Evolutionary conservation across 176 grass and related monocot species (phyloP).

Genomic region (Aegilops tauschii): DNA sequence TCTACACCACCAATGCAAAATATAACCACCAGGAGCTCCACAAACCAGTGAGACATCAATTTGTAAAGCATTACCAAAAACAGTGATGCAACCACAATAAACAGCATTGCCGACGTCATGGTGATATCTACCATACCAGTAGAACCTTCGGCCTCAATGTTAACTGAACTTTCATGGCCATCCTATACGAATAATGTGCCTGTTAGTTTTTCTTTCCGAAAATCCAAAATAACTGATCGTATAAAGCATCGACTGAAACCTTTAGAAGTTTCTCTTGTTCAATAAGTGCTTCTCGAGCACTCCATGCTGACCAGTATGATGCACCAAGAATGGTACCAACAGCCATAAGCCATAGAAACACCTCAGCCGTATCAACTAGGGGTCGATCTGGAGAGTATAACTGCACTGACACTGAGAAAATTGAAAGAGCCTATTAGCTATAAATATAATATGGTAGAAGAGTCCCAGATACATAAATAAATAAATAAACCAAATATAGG

Average conservation of each 20-base stretch:
- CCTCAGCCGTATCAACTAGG: constrained; percentile 89
- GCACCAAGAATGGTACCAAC: constrained; percentile 96
- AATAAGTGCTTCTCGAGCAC: constrained; percentile 72
- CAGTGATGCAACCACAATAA: constrained; percentile 86
- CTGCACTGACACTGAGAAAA: constrained; percentile 70
- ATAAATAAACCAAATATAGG: background rate
- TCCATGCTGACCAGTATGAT: constrained; percentile 98
- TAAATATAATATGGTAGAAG: background rate
- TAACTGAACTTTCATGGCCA: constrained; percentile 60
- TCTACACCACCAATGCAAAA: constrained; percentile 99
- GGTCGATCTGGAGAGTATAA: constrained; percentile 95
- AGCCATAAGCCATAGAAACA: constrained; percentile 99
- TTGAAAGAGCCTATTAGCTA: constrained; percentile 14
- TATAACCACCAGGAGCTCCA: constrained; percentile 93
- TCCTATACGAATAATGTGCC: constrained; percentile 48
- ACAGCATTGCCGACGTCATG: constrained; percentile 77
- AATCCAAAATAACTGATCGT: constrained; percentile 22
- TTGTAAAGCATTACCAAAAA: constrained; percentile 96
- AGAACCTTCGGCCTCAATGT: constrained; percentile 50
- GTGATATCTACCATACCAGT: constrained; percentile 86
- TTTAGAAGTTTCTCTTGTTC: constrained; percentile 94
- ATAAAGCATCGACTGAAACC: constrained; percentile 45
- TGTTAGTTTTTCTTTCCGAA: constrained; percentile 26
- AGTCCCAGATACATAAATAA: background rate
- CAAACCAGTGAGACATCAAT: constrained; percentile 88